A percentile compares a stretch with the other conserved stretches of the same genome.
These are phyloP conservation scores for Yamadazyma epiphylla DNA, from an alignment of 1,139 yeast genomes.

Conservation along the genomic window DNA sequence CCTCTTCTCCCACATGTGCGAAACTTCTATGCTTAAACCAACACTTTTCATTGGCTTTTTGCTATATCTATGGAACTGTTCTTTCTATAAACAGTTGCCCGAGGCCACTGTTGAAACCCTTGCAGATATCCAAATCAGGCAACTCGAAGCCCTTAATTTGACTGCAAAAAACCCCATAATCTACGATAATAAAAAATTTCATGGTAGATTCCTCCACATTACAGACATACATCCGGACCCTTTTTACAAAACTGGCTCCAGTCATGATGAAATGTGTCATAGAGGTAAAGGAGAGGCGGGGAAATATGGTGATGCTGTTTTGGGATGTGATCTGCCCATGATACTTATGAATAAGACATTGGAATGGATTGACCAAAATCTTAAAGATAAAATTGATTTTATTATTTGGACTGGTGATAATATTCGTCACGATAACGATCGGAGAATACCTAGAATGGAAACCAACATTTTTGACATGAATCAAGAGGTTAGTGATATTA, in stretches of 20 bases:
- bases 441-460: slow-evolving; percentile 69
- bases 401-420: slow-evolving; percentile 92
- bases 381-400: slow-evolving; percentile 75
- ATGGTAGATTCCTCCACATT: slow-evolving; percentile 78
- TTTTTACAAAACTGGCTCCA: slow-evolving; percentile 52
- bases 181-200: slow-evolving; percentile 31
- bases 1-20: too few relatives aligned
- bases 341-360: slow-evolving; percentile 59
- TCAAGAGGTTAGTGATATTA: slow-evolving; percentile 49
- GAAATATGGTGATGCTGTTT: slow-evolving; percentile 69
- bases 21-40: too few relatives aligned
- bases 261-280: slow-evolving; percentile 56
- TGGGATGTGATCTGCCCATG: slow-evolving; percentile 72
- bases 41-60: too few relatives aligned
- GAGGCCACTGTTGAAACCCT: neutral
- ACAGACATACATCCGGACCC: slow-evolving; percentile 88
- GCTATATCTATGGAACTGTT: slow-evolving; percentile 12
- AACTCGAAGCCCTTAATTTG: slow-evolving; percentile 15
- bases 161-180: slow-evolving; percentile 30
- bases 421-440: slow-evolving; percentile 80
- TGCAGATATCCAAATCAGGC: slow-evolving; percentile 2
- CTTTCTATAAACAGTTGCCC: slow-evolving; percentile 3
- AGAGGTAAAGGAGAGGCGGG: slow-evolving; percentile 51
- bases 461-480: slow-evolving; percentile 67
- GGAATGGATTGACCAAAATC: slow-evolving; percentile 58